Conservation (phyloP, 352 stramenopile species). For the Stramenopiles sp. region DNA sequence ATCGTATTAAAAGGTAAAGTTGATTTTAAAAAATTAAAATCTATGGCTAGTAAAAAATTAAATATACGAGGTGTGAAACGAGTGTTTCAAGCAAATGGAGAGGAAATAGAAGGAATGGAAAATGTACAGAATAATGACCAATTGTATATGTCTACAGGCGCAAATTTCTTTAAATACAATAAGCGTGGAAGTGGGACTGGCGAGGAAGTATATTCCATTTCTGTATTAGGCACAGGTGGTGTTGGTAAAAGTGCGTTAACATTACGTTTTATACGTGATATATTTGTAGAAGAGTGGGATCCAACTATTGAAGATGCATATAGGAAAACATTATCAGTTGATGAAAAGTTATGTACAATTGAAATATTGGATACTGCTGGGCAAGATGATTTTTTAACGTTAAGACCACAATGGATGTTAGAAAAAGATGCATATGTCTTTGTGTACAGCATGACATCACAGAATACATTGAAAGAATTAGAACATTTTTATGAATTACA, state of each 20-base stretch:
- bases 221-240: slow-evolving; percentile 53
- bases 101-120: slow-evolving; percentile 54
- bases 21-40: slow-evolving; percentile 45
- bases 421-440: slow-evolving; percentile 69
- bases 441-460: slow-evolving; percentile 66
- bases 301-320: slow-evolving; percentile 71
- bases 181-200: slow-evolving; percentile 18
- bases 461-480: slow-evolving; percentile 46
- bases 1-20: slow-evolving; percentile 50
- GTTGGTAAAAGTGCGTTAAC: slow-evolving; percentile 70
- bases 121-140: slow-evolving; percentile 65
- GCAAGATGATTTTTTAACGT: slow-evolving; percentile 64
- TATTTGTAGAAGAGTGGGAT: slow-evolving; percentile 70
- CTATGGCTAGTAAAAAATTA: slow-evolving; percentile 55
- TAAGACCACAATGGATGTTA: slow-evolving; percentile 66
- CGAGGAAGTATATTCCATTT: slow-evolving; percentile 58
- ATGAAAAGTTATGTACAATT: slow-evolving; percentile 55
- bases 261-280: slow-evolving; percentile 60
- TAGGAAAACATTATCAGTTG: slow-evolving; percentile 53
- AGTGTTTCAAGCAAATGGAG: slow-evolving; percentile 47
- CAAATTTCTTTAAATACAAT: slow-evolving; percentile 45
- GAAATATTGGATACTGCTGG: slow-evolving; percentile 67
- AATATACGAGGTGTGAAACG: slow-evolving; percentile 42
- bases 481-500: slow-evolving; percentile 62
- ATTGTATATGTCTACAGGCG: slow-evolving; percentile 52